A percentile compares a stretch with the other conserved stretches of the same genome.
Conservation (phyloP, 2,329 filamentous ascomycete species). For the Sporothrix luriei region DNA sequence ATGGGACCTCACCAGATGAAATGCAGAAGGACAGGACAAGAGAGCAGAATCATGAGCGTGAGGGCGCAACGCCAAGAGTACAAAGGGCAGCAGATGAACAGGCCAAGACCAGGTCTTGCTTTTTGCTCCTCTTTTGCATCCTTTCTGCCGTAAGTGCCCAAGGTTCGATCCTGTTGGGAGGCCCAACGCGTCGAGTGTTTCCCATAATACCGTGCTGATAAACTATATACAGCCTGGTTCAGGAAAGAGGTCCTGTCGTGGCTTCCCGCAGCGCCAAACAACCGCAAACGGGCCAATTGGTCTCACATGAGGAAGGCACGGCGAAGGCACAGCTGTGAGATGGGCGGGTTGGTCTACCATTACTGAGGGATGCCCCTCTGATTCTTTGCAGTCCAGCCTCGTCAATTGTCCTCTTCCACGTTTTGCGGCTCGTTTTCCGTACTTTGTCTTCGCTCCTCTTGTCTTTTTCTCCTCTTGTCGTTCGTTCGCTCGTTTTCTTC, state of each 20-base stretch:
- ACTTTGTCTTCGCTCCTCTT: background rate
- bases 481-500: constrained; percentile 17
- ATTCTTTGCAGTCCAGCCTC: background rate
- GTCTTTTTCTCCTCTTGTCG: constrained; percentile 16
- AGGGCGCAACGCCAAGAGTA: background rate
- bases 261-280: constrained; percentile 16
- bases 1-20: constrained; percentile 13
- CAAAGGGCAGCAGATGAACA: background rate
- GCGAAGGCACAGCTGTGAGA: background rate
- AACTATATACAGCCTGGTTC: constrained; percentile 9
- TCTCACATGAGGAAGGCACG: constrained; percentile 23
- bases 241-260: constrained; percentile 19
- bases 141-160: background rate
- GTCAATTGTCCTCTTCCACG: constrained; percentile 6
- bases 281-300: constrained; percentile 19
- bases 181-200: background rate
- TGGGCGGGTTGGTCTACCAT: too few relatives aligned
- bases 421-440: background rate
- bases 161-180: background rate
- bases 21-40: constrained; percentile 2
- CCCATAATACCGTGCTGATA: constrained; percentile 10
- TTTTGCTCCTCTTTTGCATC: background rate
- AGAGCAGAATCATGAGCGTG: constrained; percentile 8
- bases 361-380: too few relatives aligned
- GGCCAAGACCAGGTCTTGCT: background rate